A percentile compares a stretch with the other conserved stretches of the same genome.
Evolutionary conservation across 2,329 filamentous ascomycete genomes (phyloP).

Genomic region (Tolypocladium nubicola): DNA sequence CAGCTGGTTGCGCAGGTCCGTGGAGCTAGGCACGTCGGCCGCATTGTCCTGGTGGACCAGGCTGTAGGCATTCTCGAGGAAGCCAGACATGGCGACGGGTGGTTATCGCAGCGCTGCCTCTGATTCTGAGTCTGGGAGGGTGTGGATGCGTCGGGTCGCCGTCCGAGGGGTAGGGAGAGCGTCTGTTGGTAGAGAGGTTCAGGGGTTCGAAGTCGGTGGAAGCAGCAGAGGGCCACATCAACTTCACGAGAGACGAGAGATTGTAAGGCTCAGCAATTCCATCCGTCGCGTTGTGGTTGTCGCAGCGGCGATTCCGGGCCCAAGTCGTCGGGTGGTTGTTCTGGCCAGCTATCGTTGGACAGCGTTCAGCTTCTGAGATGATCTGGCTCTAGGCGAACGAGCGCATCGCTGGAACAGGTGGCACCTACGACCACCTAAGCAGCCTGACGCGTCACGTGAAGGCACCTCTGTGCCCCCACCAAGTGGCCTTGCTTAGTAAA

Average conservation of each 20-base stretch:
- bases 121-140: neutral
- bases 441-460: neutral
- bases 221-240: conserved; percentile 12
- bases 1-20: conserved; percentile 84
- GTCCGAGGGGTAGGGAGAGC: neutral
- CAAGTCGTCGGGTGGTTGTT: neutral
- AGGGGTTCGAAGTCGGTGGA: neutral
- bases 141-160: neutral
- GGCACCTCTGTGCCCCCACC: neutral
- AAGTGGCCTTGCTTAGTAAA: neutral
- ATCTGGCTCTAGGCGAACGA: neutral
- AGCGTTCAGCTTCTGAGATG: neutral
- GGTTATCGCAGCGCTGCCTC: conserved; percentile 9
- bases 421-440: neutral
- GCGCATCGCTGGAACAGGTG: conserved; percentile 3
- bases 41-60: conserved; percentile 96
- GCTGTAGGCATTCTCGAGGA: conserved; percentile 91
- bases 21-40: conserved; percentile 79
- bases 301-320: neutral
- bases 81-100: conserved; percentile 70
- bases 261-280: conserved; percentile 1
- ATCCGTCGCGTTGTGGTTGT: conserved; percentile 7
- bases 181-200: neutral
- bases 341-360: neutral
- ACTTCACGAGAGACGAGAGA: conserved; percentile 6